Base-by-base conservation (phyloP, 177 flowering plant species). In the Tripterygium wilfordii region DNA sequence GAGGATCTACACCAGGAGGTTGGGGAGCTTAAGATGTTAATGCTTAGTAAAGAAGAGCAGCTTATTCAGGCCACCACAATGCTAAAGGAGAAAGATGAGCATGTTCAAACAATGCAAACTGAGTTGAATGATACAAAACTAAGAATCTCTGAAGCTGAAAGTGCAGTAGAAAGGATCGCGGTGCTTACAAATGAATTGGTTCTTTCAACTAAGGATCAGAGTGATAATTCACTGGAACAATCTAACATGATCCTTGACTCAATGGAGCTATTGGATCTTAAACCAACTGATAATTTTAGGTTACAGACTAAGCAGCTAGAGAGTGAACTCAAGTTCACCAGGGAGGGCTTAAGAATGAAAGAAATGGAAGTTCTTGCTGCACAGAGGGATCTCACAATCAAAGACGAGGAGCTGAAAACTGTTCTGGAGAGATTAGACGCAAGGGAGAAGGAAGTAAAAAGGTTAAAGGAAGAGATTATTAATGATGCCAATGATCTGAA, bases 291-390 rank as follows among this genome's bases (percentile, higher is more conserved):
- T 23, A 61, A 61, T 43, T 51, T 45, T 33, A 40, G 38, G 45
- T 53, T 64, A 67, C 60, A 65, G 59, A 66, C 36, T 19, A 67
- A 68, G 50, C 71, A 70, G 49, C 66, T 79, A 33, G 86, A 79
- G 42, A 57, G 64, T 38, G 95, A 88, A 67, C 85, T 90, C 23
- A 70, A 62, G 49, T 51, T 73, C 42, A 70, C 75, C 36, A 70
- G 50, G 58, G 84, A 80, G 44, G 64, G 48, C 57, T 66, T 87
- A 48, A 80, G 73, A 68, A 31, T 23, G 19, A 85, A 69, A 53
- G 96, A 90, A 62, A 72, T 69, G 74, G 88, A 88, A 60, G 58
- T 78, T 42, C 53, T 88, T 18, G 72, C 74, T 38, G 69, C 75
- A 25, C 72, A 72, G 59, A 77, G 81, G 66, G 77, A 70, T 56